Conservation (phyloP, 106 monocot genomes). For the Dioscorea alata region DNA sequence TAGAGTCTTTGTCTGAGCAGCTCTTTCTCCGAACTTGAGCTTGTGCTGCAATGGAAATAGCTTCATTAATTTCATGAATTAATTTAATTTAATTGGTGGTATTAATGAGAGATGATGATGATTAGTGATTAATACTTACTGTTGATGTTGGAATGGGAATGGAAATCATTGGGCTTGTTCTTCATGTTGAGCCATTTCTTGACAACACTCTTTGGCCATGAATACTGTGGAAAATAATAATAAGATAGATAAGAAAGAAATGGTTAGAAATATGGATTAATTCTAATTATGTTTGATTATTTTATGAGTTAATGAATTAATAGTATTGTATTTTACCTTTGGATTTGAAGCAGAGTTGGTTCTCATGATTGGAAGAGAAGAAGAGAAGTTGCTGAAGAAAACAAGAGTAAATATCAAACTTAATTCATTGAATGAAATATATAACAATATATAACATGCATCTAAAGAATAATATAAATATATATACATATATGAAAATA, state of each 20-base stretch:
- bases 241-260: background rate
- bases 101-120: too few relatives aligned
- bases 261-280: background rate
- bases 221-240: constrained; percentile 5
- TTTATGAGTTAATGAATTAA: too few relatives aligned
- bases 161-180: constrained; percentile 18
- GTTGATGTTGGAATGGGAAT: constrained; percentile 25
- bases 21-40: constrained; percentile 46
- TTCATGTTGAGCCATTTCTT: constrained; percentile 61
- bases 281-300: too few relatives aligned
- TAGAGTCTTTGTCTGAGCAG: constrained; percentile 44
- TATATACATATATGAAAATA: too few relatives aligned
- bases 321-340: background rate
- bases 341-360: background rate
- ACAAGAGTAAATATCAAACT: too few relatives aligned
- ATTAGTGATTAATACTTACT: constrained; percentile 21
- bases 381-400: background rate
- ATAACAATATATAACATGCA: too few relatives aligned
- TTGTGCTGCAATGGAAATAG: background rate
- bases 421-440: too few relatives aligned
- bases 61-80: too few relatives aligned
- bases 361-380: constrained; percentile 3
- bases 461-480: too few relatives aligned
- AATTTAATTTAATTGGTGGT: too few relatives aligned
- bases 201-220: constrained; percentile 62